A percentile compares a stretch with the other conserved stretches of the same genome.
Conservation (phyloP, 371 early-diverging fungal genomes). For the Saksenaea vasiformis region DNA sequence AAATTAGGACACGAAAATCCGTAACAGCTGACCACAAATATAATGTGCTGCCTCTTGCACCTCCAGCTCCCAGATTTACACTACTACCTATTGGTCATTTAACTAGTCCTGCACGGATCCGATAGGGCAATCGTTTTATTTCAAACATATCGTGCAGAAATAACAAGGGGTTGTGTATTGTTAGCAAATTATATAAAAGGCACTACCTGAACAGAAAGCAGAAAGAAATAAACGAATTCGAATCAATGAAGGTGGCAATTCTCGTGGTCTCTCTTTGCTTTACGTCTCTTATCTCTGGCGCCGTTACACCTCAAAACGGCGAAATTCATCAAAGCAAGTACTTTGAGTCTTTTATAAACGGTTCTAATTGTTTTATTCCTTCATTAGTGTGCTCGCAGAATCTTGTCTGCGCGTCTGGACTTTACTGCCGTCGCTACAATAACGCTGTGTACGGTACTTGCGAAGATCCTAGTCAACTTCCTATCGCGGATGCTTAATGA, state of each 20-base stretch:
- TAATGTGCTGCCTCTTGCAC: conserved; percentile 55
- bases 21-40: conserved; percentile 37
- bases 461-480: conserved; percentile 23
- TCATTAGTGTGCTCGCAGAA: conserved; percentile 45
- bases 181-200: background rate
- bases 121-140: conserved; percentile 7
- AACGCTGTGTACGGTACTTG: conserved; percentile 33
- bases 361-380: background rate
- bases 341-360: background rate
- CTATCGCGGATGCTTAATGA: too few relatives aligned
- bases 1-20: conserved; percentile 9
- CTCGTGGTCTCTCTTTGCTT: background rate
- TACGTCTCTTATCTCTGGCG: background rate
- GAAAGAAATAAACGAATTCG: background rate
- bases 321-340: conserved; percentile 19
- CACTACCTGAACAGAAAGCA: background rate
- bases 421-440: conserved; percentile 36
- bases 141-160: background rate
- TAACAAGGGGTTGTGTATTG: background rate
- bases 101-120: conserved; percentile 14
- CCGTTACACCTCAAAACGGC: conserved; percentile 5
- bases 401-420: conserved; percentile 26
- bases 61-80: conserved; percentile 51
- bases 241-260: background rate
- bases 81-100: conserved; percentile 58